Conservation (phyloP, 2,329 filamentous ascomycete genomes). For the Exophiala mesophila region DNA sequence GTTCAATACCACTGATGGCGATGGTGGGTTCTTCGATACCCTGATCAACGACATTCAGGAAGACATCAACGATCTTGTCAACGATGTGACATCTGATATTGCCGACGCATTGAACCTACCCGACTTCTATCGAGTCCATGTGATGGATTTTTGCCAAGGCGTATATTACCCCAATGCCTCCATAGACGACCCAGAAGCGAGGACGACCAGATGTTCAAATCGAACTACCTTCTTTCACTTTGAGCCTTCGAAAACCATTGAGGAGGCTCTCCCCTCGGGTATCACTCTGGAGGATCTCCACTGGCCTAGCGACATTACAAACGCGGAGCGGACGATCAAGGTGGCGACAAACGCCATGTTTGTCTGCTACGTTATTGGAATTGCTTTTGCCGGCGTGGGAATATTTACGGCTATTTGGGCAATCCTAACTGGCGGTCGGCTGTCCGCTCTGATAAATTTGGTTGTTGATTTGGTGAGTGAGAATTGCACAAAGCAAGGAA, state of each 20-base stretch:
- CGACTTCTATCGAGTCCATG: slow-evolving; percentile 58
- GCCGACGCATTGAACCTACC: slow-evolving; percentile 49
- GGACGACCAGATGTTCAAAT: slow-evolving; percentile 53
- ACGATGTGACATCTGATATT: slow-evolving; percentile 36
- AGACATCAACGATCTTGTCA: slow-evolving; percentile 35
- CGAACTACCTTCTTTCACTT: slow-evolving; percentile 53
- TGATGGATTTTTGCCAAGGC: slow-evolving; percentile 57
- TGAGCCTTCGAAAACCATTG: slow-evolving; percentile 48
- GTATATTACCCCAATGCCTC: slow-evolving; percentile 33
- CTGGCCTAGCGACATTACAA: slow-evolving; percentile 54
- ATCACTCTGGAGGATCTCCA: slow-evolving; percentile 49
- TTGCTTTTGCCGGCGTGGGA: slow-evolving; percentile 48
- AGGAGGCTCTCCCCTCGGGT: slow-evolving; percentile 44
- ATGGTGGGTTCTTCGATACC: slow-evolving; percentile 31
- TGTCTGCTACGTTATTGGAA: slow-evolving; percentile 56
- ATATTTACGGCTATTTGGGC: slow-evolving; percentile 45
- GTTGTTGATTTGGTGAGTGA: slow-evolving; percentile 41
- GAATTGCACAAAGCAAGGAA: not conserved
- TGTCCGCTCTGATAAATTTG: slow-evolving; percentile 49
- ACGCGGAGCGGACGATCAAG: slow-evolving; percentile 49
- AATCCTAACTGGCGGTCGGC: slow-evolving; percentile 41
- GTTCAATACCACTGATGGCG: slow-evolving; percentile 31
- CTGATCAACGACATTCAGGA: slow-evolving; percentile 40
- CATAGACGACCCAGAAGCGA: slow-evolving; percentile 40
- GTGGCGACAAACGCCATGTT: slow-evolving; percentile 50